Conservation (phyloP, 352 stramenopile genomes). For the Pythium insidiosum region DNA sequence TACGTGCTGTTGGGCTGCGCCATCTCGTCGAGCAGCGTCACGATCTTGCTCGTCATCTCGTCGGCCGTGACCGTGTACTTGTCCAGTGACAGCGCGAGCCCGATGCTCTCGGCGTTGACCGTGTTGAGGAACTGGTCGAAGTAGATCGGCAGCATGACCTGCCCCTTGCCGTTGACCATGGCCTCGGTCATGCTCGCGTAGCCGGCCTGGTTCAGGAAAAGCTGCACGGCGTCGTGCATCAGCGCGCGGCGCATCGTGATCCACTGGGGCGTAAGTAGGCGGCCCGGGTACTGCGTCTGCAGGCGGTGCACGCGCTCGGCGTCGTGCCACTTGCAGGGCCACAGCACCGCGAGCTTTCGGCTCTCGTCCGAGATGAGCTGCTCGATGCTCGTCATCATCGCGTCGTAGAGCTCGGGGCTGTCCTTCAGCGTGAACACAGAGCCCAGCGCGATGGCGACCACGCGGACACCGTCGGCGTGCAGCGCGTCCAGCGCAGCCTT, state of each 20-base stretch:
- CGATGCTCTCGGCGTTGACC: constrained; percentile 8
- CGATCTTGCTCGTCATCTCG: constrained; percentile 13
- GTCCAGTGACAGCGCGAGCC: constrained; percentile 16
- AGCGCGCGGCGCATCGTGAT: constrained; percentile 13
- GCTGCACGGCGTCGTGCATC: constrained; percentile 17
- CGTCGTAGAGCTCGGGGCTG: constrained; percentile 14
- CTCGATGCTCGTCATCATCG: constrained; percentile 9
- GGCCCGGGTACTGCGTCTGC: constrained; percentile 9
- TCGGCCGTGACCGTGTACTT: constrained; percentile 19
- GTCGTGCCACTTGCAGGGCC: constrained; percentile 13
- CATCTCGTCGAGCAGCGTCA: constrained; percentile 7
- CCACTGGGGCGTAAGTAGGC: constrained; percentile 15
- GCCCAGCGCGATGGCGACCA: constrained; percentile 14
- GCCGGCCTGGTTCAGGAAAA: constrained; percentile 14
- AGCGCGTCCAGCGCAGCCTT: constrained; percentile 8
- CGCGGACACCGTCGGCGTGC: constrained; percentile 3
- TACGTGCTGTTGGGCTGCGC: constrained; percentile 6
- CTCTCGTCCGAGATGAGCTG: constrained; percentile 4
- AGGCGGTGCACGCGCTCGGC: constrained; percentile 2
- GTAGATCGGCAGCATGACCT: constrained; percentile 16
- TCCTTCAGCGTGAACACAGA: constrained; percentile 16
- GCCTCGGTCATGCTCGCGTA: constrained; percentile 16
- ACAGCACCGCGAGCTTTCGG: constrained; percentile 13
- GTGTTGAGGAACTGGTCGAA: constrained; percentile 19
- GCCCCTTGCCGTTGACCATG: constrained; percentile 14